Base-by-base conservation (phyloP, 139 green algal species). In the Chlorella sorokiniana region DNA sequence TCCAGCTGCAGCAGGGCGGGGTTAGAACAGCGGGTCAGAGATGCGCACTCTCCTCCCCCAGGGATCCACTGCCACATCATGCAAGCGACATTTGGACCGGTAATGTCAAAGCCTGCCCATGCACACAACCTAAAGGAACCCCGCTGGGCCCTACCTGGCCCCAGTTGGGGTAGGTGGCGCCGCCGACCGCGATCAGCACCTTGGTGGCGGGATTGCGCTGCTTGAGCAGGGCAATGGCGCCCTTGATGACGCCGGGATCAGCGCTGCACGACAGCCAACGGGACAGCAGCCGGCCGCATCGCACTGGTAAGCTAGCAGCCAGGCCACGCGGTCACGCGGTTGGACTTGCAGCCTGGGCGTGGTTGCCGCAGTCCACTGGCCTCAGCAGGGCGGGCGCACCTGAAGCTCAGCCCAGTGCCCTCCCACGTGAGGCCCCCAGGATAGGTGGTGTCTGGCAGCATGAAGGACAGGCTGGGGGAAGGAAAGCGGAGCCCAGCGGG, bases 361-460 rank as follows among this genome's bases (percentile, higher is more conserved):
- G n/a, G n/a, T n/a, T n/a, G n/a, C n/a, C n/a, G n/a, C n/a, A n/a
- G n/a, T n/a, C n/a, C 56, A 65, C 56, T 10, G 16, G 56, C 22
- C 18, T n/a, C 56, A 22, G n/a, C 25, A 33, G 27, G 38, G 67
- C 56, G 25, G 54, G 68, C 59, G 0, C 38, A 72, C 16, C 31
- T 80, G 59, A 91, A 91, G n/a, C 83, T 44, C 8, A 90, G 68
- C 2, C 86, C 86, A 4, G 82, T 90, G 77, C 78, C 64, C 0
- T n/a, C 27, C 18, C 84, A 81, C 5, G 84, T 81, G 4, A 87
- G 3, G 61, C 82, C 83, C 6, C 86, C 87, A 27, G 5, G 31
- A 72, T 91, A 91, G 1, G 67, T 87, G 59, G 77, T 71, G 35
- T 90, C 83, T 1, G 86, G 86, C n/a, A 67, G 29, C 63, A 85